Evolutionary conservation across 148 eudicot species (phyloP).

Genomic region (Vaccinium corymbosum): DNA sequence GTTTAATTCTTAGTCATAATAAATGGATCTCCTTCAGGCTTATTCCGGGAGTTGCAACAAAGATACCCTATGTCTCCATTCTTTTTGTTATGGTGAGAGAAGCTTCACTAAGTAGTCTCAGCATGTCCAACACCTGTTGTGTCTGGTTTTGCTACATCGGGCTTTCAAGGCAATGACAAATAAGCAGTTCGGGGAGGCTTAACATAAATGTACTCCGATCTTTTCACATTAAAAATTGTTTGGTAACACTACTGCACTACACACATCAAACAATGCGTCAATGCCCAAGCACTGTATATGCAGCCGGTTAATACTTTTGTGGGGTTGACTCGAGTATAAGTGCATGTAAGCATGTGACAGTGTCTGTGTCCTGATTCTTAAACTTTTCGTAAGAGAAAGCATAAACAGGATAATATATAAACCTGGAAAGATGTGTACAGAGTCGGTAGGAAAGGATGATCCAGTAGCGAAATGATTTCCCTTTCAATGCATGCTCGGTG

Average conservation of each 20-base stretch:
- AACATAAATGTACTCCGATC: neutral
- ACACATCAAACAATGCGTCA: neutral
- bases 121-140: neutral
- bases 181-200: neutral
- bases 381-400: neutral
- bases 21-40: neutral
- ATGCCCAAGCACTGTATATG: neutral
- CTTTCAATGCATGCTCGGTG: constrained; percentile 97
- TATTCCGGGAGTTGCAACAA: neutral
- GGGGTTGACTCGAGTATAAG: neutral
- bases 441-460: constrained; percentile 94
- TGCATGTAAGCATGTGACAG: neutral
- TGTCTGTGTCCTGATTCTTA: neutral
- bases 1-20: constrained; percentile 1
- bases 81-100: neutral
- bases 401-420: constrained; percentile 7
- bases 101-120: neutral
- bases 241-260: neutral
- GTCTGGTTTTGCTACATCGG: neutral
- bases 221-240: neutral
- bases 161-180: neutral
- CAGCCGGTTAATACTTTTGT: neutral
- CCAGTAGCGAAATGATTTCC: constrained; percentile 78
- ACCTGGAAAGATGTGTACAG: constrained; percentile 96
- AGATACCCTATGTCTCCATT: neutral